A percentile compares a stretch with the other conserved stretches of the same genome.
These are phyloP conservation scores for Sphaerulina vaccinii DNA, from an alignment of 2,329 filamentous ascomycete species.

Conservation along the genomic window DNA sequence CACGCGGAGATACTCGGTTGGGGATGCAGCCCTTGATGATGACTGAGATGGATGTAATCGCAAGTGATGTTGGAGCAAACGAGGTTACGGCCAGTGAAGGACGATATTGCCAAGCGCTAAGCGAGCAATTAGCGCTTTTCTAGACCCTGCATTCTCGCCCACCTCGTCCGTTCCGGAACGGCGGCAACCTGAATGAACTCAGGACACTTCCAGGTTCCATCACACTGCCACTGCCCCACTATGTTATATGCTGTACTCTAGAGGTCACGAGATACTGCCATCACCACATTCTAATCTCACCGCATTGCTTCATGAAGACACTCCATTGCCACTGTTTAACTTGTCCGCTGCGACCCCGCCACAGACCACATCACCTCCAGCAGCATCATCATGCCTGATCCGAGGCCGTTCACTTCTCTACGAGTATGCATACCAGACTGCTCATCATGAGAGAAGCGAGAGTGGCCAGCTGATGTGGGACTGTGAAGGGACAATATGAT, in stretches of 20 bases:
- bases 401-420: constrained; percentile 25
- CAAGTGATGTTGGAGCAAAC: background rate
- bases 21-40: background rate
- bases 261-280: background rate
- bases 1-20: background rate
- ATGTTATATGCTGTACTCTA: background rate
- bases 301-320: background rate
- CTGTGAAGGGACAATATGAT: constrained; percentile 43
- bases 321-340: background rate
- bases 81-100: too few relatives aligned
- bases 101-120: too few relatives aligned
- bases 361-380: constrained; percentile 2
- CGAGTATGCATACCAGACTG: constrained; percentile 20
- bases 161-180: too few relatives aligned
- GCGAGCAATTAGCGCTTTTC: too few relatives aligned
- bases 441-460: constrained; percentile 3
- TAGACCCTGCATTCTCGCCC: too few relatives aligned
- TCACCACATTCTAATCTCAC: background rate
- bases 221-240: background rate
- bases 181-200: too few relatives aligned
- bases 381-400: constrained; percentile 23
- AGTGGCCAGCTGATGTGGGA: constrained; percentile 18
- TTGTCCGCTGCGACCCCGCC: background rate
- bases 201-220: too few relatives aligned
- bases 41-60: background rate